A percentile compares a stretch with the other conserved stretches of the same genome.
Evolutionary conservation across 139 green algal species (phyloP).

Genomic region (Yamagishiella unicocca): DNA sequence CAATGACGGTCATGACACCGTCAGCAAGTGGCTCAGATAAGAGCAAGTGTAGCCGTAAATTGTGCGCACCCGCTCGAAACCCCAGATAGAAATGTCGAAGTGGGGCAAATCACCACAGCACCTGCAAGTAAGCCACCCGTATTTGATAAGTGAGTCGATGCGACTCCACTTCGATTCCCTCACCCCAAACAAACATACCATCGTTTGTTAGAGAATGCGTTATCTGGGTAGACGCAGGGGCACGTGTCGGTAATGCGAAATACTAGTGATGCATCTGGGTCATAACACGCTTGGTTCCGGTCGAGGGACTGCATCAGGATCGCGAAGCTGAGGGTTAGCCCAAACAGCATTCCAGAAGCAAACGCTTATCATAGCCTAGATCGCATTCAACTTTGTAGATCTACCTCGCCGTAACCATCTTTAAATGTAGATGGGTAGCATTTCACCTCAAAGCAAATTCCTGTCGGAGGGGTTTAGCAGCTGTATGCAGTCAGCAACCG

Average conservation of each 20-base stretch:
- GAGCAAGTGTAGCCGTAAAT: not conserved
- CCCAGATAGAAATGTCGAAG: constrained; percentile 52
- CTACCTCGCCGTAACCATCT: constrained; percentile 42
- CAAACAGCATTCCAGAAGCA: too few relatives aligned
- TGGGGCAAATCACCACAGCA: constrained; percentile 55
- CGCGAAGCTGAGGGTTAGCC: not conserved
- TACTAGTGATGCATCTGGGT: constrained; percentile 37
- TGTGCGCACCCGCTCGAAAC: constrained; percentile 42
- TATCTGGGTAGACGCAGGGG: constrained; percentile 51
- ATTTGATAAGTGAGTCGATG: too few relatives aligned
- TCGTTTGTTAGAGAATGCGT: constrained; percentile 55
- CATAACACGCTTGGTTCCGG: constrained; percentile 31
- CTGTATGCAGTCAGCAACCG: not conserved
- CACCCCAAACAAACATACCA: too few relatives aligned
- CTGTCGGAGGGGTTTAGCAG: not conserved
- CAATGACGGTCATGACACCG: not conserved
- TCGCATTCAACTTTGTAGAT: not conserved
- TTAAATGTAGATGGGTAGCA: constrained; percentile 47
- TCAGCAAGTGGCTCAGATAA: not conserved
- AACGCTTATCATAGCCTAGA: not conserved
- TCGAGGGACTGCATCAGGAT: constrained; percentile 37
- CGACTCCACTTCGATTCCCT: too few relatives aligned
- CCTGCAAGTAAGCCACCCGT: constrained; percentile 22
- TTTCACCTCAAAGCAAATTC: constrained; percentile 49
- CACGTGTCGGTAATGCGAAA: constrained; percentile 51